Evolutionary conservation across 441 rosid genomes (phyloP).

Genomic region (Sinapis alba): DNA sequence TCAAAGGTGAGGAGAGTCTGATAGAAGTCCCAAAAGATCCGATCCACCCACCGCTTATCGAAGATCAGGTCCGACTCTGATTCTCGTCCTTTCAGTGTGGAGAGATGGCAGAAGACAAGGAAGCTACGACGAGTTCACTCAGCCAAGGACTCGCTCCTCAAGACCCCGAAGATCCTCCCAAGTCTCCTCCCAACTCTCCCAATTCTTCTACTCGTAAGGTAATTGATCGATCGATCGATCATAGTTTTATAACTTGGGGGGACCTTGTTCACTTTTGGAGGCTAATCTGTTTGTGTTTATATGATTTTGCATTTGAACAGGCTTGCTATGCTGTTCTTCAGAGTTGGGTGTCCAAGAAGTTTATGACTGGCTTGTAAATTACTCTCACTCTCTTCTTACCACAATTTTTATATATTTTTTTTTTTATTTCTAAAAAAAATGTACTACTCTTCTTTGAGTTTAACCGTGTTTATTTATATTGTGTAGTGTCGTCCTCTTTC

Average conservation of each 20-base stretch:
- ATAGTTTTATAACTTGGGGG: too few species aligned
- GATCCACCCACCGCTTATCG: not conserved
- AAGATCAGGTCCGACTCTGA: conserved; percentile 19
- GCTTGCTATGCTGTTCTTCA: conserved; percentile 85
- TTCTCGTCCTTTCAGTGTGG: not conserved
- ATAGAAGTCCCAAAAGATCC: not conserved
- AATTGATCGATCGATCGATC: not conserved
- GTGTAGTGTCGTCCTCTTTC: conserved; percentile 70
- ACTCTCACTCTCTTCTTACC: conserved; percentile 10
- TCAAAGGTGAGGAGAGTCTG: not conserved
- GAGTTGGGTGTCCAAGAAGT: conserved; percentile 92
- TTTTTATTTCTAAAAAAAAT: not conserved
- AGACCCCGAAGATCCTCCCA: conserved; percentile 60
- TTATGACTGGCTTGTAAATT: conserved; percentile 87
- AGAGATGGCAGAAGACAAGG: conserved; percentile 65
- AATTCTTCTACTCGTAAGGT: conserved; percentile 87
- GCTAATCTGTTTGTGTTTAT: too few species aligned
- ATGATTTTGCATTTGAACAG: conserved; percentile 42
- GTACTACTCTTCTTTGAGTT: not conserved
- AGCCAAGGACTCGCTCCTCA: conserved; percentile 63
- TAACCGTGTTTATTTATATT: conserved; percentile 23
- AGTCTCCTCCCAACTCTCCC: conserved; percentile 75
- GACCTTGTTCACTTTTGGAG: too few species aligned
- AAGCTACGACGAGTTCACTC: conserved; percentile 64
- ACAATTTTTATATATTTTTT: not conserved